These are phyloP conservation scores for Gossypium trilobum DNA, from an alignment of 441 rosid genomes.

Conservation along the genomic window DNA sequence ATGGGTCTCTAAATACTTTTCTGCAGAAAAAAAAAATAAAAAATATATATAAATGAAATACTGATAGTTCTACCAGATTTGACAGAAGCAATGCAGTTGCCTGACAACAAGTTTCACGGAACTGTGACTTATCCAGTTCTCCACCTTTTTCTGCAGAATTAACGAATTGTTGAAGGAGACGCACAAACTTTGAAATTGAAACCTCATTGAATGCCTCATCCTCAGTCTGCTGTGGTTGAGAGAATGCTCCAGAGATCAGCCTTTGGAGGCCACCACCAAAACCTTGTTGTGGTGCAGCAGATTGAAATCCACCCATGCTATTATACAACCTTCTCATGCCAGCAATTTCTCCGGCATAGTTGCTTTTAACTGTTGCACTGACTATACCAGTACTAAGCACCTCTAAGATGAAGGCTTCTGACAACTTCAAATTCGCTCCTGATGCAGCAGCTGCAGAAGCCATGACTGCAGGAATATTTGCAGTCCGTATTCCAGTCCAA, in stretches of 20 bases:
- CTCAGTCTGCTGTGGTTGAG: slow-evolving; percentile 61
- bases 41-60: neutral
- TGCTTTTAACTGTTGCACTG: slow-evolving; percentile 92
- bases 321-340: slow-evolving; percentile 94
- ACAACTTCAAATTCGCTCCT: slow-evolving; percentile 77
- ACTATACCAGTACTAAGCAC: slow-evolving; percentile 90
- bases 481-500: slow-evolving; percentile 81
- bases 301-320: slow-evolving; percentile 90
- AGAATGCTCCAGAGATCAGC: slow-evolving; percentile 83
- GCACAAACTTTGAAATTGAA: slow-evolving; percentile 68
- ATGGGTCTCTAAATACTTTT: neutral
- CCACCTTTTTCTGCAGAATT: slow-evolving; percentile 81
- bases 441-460: slow-evolving; percentile 98
- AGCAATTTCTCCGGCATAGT: slow-evolving; percentile 96
- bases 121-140: slow-evolving; percentile 72
- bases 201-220: slow-evolving; percentile 86
- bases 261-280: slow-evolving; percentile 73
- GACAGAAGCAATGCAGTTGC: slow-evolving; percentile 91
- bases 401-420: slow-evolving; percentile 85
- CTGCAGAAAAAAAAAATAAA: neutral
- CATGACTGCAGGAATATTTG: slow-evolving; percentile 95
- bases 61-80: slow-evolving; percentile 56
- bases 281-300: slow-evolving; percentile 46
- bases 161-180: slow-evolving; percentile 89
- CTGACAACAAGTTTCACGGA: slow-evolving; percentile 86